A percentile compares a stretch with the other conserved stretches of the same genome.
Conservation (phyloP, 352 stramenopile genomes). For the Phytophthora fragariae region DNA sequence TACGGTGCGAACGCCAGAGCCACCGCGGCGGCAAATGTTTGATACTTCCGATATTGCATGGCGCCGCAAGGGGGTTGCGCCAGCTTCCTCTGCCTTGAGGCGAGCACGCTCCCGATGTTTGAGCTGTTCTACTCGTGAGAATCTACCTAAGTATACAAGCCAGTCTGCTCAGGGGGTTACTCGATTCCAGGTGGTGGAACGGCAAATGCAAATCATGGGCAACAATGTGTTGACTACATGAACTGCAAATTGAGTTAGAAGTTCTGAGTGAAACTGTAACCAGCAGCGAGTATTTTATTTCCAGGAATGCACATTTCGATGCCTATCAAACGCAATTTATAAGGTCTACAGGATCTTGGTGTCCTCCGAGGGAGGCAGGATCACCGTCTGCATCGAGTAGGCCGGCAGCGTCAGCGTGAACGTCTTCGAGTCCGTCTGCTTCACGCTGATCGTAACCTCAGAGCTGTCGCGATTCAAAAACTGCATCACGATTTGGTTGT, state of each 20-base stretch:
- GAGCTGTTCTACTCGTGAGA: neutral
- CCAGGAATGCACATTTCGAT: neutral
- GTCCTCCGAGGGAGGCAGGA: conserved; percentile 21
- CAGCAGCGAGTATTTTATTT: neutral
- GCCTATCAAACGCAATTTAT: neutral
- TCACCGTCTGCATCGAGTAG: conserved; percentile 35
- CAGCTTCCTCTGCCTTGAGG: too few species aligned
- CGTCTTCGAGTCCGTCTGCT: conserved; percentile 33
- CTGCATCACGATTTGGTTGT: conserved; percentile 50
- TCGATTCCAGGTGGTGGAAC: neutral
- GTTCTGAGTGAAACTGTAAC: too few species aligned
- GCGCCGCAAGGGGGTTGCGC: neutral
- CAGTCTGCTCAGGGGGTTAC: neutral
- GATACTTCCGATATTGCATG: neutral
- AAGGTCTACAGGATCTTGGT: conserved; percentile 21
- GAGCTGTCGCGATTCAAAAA: conserved; percentile 49
- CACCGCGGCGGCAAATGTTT: neutral
- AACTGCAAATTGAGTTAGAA: neutral
- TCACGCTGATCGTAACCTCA: conserved; percentile 43
- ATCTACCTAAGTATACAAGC: too few species aligned
- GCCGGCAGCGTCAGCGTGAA: conserved; percentile 25
- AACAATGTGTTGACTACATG: neutral
- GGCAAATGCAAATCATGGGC: neutral
- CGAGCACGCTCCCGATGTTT: neutral
- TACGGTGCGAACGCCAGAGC: conserved; percentile 16